Percentiles rank a stretch among this genome's conserved stretches.
phyloP scores from a whole-genome alignment of 78 protist species.

The Guillardia theta region DNA sequence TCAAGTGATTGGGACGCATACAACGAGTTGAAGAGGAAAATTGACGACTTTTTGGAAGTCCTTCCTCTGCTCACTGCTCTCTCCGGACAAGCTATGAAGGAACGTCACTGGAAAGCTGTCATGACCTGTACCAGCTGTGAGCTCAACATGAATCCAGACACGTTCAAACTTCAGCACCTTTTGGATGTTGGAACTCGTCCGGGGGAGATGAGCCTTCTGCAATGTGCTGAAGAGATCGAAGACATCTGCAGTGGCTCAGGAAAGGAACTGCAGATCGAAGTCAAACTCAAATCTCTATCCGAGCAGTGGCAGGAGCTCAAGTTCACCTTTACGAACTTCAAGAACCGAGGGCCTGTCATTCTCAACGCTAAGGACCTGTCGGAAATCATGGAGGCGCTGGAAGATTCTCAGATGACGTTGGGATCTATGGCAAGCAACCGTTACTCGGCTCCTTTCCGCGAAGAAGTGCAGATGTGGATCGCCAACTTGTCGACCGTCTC shows the following conservation, averaged over 20 bases:
- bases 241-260: constrained; percentile 60
- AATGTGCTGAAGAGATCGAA: constrained; percentile 56
- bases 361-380: constrained; percentile 58
- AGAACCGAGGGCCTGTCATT: constrained; percentile 70
- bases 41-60: constrained; percentile 74
- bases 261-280: constrained; percentile 77
- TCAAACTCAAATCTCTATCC: background rate
- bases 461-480: constrained; percentile 50
- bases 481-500: constrained; percentile 38
- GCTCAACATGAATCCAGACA: constrained; percentile 58
- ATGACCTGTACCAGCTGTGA: background rate
- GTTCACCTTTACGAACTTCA: constrained; percentile 65
- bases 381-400: constrained; percentile 69
- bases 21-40: constrained; percentile 65
- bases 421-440: constrained; percentile 68
- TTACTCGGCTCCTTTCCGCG: constrained; percentile 71
- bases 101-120: constrained; percentile 77
- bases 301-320: constrained; percentile 62
- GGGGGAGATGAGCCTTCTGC: background rate
- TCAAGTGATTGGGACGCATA: constrained; percentile 85
- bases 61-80: constrained; percentile 65
- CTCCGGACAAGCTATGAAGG: constrained; percentile 54
- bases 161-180: constrained; percentile 56
- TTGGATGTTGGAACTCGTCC: constrained; percentile 39
- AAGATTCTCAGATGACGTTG: constrained; percentile 72